Evolutionary conservation across 495 filamentous ascomycete genomes (phyloP).

Genomic region (Hypoxylon trugodes): DNA sequence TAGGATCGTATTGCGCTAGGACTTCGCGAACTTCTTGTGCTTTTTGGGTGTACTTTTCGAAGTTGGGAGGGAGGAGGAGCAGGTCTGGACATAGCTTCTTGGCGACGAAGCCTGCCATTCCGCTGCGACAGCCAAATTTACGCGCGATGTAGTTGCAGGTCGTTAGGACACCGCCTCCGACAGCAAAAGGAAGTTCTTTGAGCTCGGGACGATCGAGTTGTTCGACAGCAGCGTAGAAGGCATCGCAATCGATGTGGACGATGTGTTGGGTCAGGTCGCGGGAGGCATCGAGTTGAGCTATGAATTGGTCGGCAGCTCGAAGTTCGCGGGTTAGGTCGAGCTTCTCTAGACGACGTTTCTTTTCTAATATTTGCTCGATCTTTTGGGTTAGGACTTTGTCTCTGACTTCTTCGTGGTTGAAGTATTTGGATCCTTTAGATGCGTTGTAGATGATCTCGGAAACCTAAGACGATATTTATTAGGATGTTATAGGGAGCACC

Average conservation of each 20-base stretch:
- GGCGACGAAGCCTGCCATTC: conserved; percentile 96
- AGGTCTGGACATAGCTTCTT: conserved; percentile 92
- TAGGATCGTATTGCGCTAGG: conserved; percentile 83
- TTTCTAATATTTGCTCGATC: conserved; percentile 79
- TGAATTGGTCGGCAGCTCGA: conserved; percentile 80
- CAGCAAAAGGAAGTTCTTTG: conserved; percentile 88
- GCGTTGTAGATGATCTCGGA: conserved; percentile 97
- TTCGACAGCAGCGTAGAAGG: conserved; percentile 96
- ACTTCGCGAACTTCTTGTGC: conserved; percentile 87
- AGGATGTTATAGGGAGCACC: neutral
- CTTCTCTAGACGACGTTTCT: conserved; percentile 79
- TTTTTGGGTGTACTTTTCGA: conserved; percentile 90
- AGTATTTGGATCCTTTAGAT: conserved; percentile 96
- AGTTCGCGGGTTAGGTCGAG: conserved; percentile 77
- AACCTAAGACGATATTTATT: conserved; percentile 58
- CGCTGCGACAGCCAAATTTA: conserved; percentile 88
- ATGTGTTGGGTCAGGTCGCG: conserved; percentile 85
- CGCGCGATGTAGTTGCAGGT: conserved; percentile 95
- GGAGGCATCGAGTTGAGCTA: conserved; percentile 77
- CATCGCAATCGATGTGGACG: conserved; percentile 96
- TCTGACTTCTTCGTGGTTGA: conserved; percentile 85
- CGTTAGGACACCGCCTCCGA: conserved; percentile 89
- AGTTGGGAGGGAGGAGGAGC: conserved; percentile 82
- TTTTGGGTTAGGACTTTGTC: conserved; percentile 87
- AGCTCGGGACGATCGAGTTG: conserved; percentile 91